phyloP scores from a whole-genome alignment of 2,329 filamentous ascomycete genomes.

The Dactylella cylindrospora region DNA sequence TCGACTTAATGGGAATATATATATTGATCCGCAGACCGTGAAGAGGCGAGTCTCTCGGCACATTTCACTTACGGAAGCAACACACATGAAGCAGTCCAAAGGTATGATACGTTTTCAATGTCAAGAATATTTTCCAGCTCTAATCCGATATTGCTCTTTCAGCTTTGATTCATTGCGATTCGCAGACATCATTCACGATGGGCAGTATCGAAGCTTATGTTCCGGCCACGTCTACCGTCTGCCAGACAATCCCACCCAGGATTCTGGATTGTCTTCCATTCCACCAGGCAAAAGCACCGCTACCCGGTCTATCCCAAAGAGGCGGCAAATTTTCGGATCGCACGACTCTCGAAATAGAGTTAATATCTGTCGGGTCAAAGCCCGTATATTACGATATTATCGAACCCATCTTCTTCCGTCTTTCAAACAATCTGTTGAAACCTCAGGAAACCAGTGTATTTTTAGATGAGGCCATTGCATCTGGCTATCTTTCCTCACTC shows the following conservation, averaged over 20 bases:
- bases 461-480: constrained; percentile 1
- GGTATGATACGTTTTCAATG: neutral
- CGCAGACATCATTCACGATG: no score
- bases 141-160: neutral
- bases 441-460: neutral
- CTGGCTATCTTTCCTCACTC: constrained; percentile 4
- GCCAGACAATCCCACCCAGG: neutral
- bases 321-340: no score
- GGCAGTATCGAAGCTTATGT: constrained; percentile 6
- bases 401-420: neutral
- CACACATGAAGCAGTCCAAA: neutral
- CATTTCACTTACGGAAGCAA: neutral
- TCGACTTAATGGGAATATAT: constrained; percentile 3
- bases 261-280: constrained; percentile 13
- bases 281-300: neutral
- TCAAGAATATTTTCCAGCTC: neutral
- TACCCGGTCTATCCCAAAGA: neutral
- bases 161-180: no score
- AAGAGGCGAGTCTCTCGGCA: neutral
- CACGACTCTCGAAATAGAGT: neutral
- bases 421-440: constrained; percentile 5
- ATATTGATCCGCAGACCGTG: neutral
- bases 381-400: constrained; percentile 14
- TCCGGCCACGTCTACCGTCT: neutral
- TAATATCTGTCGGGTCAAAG: constrained; percentile 9